phyloP scores from a whole-genome alignment of 2,329 filamentous ascomycete genomes.

The Cryphonectria naterciae region DNA sequence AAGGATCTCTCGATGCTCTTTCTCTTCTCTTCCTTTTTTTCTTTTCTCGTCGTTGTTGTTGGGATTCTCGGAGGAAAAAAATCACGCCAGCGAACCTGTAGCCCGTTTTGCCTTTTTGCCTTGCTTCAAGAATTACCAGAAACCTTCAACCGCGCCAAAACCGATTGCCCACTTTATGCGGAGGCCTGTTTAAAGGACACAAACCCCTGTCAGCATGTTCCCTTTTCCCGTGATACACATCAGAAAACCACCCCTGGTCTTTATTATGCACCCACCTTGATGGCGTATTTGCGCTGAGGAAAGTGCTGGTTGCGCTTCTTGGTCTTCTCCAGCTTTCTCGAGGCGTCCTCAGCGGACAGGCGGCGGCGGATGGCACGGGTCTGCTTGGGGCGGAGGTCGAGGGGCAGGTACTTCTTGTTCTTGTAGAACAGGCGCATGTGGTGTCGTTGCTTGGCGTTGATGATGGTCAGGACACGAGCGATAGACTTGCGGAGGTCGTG shows the following conservation, averaged over 20 bases:
- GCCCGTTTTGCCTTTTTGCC: slow-evolving; percentile 28
- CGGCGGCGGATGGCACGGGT: slow-evolving; percentile 97
- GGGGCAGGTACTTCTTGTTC: slow-evolving; percentile 98
- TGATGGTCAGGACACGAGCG: slow-evolving; percentile 97
- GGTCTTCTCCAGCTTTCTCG: slow-evolving; percentile 85
- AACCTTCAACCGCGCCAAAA: slow-evolving; percentile 26
- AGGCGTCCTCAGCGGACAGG: slow-evolving; percentile 88
- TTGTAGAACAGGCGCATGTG: slow-evolving; percentile 99
- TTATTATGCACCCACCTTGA: slow-evolving; percentile 74
- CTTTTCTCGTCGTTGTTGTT: background rate
- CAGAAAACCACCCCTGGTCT: background rate
- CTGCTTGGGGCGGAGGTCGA: slow-evolving; percentile 98
- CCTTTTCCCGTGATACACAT: background rate
- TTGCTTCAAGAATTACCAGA: slow-evolving; percentile 30
- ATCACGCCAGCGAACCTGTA: slow-evolving; percentile 30
- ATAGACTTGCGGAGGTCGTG: slow-evolving; percentile 99
- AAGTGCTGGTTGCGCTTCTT: slow-evolving; percentile 97
- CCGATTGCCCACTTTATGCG: slow-evolving; percentile 29
- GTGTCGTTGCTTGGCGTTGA: slow-evolving; percentile 98
- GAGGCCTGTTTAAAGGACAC: slow-evolving; percentile 20
- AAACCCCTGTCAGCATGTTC: slow-evolving; percentile 8
- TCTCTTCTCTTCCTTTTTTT: slow-evolving; percentile 14
- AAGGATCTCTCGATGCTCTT: slow-evolving; percentile 12
- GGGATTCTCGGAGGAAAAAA: slow-evolving; percentile 9
- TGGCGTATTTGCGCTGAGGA: slow-evolving; percentile 97